A percentile compares a stretch with the other conserved stretches of the same genome.
Conservation (phyloP, 306 rosid genomes). For the Comarum palustre region DNA sequence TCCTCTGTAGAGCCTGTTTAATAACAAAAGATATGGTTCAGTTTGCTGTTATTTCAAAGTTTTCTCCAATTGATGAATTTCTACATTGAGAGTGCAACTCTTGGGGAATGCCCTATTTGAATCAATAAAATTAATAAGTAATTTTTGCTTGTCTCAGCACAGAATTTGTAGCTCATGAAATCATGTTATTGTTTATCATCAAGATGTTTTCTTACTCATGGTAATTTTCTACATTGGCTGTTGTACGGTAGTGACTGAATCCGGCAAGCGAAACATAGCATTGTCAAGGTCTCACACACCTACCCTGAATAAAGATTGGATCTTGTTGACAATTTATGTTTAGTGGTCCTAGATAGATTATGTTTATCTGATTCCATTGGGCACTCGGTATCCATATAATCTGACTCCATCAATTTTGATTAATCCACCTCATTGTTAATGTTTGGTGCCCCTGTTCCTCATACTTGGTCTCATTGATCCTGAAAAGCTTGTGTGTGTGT, state of each 20-base stretch:
- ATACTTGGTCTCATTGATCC: neutral
- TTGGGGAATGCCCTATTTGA: no score
- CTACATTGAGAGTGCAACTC: no score
- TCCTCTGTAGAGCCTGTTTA: no score
- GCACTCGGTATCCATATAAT: no score
- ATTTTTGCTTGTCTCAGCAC: no score
- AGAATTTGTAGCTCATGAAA: no score
- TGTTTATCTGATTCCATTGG: neutral
- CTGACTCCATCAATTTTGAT: neutral
- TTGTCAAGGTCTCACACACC: neutral
- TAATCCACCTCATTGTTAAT: neutral
- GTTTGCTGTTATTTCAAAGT: no score
- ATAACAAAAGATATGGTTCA: no score
- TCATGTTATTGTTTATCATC: neutral
- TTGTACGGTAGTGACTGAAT: conserved; percentile 1
- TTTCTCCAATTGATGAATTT: no score
- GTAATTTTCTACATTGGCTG: neutral
- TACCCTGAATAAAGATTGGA: neutral
- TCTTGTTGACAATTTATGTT: neutral
- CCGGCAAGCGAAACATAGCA: neutral
- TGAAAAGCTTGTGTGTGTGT: neutral
- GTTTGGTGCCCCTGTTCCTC: neutral
- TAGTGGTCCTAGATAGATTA: neutral
- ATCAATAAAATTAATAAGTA: no score
- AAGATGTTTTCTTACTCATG: neutral